Conservation (phyloP, 805 yeast genomes). For the Saturnispora kantuleensis region DNA sequence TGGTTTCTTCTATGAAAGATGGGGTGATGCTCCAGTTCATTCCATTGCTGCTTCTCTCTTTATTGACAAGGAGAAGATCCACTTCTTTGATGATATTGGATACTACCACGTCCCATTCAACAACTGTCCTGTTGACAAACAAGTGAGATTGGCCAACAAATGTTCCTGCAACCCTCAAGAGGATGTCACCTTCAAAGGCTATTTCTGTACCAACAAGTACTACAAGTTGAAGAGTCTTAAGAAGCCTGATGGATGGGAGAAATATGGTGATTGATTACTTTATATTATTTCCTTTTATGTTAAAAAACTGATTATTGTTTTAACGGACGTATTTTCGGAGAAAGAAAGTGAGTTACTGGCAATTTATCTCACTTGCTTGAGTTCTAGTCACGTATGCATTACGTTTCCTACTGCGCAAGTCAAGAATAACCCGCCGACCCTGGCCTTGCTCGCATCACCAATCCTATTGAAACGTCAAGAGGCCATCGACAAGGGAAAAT, state of each 20-base stretch:
- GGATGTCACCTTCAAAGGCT: constrained; percentile 70
- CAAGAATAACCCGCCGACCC: too few species aligned
- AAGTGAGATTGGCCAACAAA: constrained; percentile 44
- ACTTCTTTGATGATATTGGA: constrained; percentile 78
- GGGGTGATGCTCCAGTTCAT: constrained; percentile 95
- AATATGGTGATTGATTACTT: constrained; percentile 31
- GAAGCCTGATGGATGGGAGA: constrained; percentile 67
- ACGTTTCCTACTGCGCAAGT: too few species aligned
- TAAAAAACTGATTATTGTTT: not conserved
- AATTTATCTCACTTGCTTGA: too few species aligned
- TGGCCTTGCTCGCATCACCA: too few species aligned
- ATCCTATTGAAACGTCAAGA: too few species aligned
- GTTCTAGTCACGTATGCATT: too few species aligned
- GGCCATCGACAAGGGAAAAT: too few species aligned
- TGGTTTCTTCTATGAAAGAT: constrained; percentile 88
- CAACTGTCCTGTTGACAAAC: constrained; percentile 66
- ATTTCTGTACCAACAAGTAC: constrained; percentile 61
- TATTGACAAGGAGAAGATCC: constrained; percentile 58
- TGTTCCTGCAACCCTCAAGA: constrained; percentile 68
- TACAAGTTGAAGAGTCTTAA: constrained; percentile 43
- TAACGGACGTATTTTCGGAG: too few species aligned
- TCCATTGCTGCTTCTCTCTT: constrained; percentile 79
- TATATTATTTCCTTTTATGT: not conserved
- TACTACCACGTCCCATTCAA: constrained; percentile 76
- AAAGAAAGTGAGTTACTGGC: too few species aligned